Percentiles rank a stretch among this genome's conserved stretches.
Evolutionary conservation across 805 yeast species (phyloP).

Genomic region (Metschnikowia bowlesiae): DNA sequence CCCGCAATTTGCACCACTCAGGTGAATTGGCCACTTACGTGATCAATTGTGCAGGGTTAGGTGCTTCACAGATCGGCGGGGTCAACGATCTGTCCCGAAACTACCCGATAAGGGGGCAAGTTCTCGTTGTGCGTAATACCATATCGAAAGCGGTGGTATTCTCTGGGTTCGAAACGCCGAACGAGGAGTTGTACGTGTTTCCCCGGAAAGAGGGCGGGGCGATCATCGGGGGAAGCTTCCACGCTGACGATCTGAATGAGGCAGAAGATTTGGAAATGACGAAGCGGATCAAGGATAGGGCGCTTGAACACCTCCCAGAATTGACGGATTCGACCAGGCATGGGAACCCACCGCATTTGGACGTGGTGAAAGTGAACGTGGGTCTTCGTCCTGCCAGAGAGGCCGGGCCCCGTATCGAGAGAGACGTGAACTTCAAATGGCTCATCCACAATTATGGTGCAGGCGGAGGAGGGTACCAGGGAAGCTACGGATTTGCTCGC

Average conservation of each 20-base stretch:
- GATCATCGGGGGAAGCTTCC: slow-evolving; percentile 55
- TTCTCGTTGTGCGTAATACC: slow-evolving; percentile 47
- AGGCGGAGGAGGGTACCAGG: slow-evolving; percentile 40
- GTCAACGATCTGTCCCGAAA: slow-evolving; percentile 38
- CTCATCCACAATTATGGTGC: slow-evolving; percentile 68
- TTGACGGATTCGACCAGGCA: slow-evolving; percentile 23
- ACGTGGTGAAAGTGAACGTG: slow-evolving; percentile 30
- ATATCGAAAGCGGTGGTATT: slow-evolving; percentile 27
- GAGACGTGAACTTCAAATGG: slow-evolving; percentile 26
- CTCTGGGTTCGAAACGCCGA: slow-evolving; percentile 27
- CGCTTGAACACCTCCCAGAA: slow-evolving; percentile 39
- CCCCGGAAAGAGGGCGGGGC: slow-evolving; percentile 66
- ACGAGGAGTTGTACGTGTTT: slow-evolving; percentile 54
- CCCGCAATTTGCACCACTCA: slow-evolving; percentile 21
- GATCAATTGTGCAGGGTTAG: slow-evolving; percentile 55
- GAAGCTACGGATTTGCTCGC: slow-evolving; percentile 61
- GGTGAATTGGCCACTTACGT: slow-evolving; percentile 41
- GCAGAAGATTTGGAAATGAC: slow-evolving; percentile 40
- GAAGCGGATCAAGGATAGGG: slow-evolving; percentile 44
- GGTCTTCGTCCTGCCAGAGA: slow-evolving; percentile 39
- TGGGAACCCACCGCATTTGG: slow-evolving; percentile 27
- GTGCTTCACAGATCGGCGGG: slow-evolving; percentile 42
- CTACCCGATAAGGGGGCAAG: slow-evolving; percentile 59
- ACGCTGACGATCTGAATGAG: slow-evolving; percentile 11
- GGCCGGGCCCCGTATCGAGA: slow-evolving; percentile 33